Base-by-base conservation (phyloP, 371 early-diverging fungal species). In the Basidiobolus meristosporus region DNA sequence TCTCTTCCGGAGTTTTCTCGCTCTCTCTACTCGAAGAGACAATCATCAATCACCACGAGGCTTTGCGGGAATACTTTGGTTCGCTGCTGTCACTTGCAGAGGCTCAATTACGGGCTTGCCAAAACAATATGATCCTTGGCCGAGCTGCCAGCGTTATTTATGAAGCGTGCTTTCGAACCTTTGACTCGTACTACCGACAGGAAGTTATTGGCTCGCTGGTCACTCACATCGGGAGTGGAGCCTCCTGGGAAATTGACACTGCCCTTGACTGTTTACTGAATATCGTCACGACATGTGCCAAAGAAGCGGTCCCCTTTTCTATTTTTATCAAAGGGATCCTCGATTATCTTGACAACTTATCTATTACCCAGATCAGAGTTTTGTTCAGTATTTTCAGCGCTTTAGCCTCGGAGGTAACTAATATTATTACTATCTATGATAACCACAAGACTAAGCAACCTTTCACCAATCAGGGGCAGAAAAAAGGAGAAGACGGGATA, bases 161-260 rank as follows among this genome's bases (percentile, higher is more conserved):
- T 44, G 55, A 48, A 0, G 47, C 54, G 32, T 48, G 65, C 4
- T 64, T 74, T 49, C 47, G 66, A 42, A 47, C 70, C 16, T 60
- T 71, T 20, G 77, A 75, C 41, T 54, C 62, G 7, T 75, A 73
- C 46, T 65, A 77, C 44, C 66, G 70, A 30, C 81, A 82, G 62
- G 86, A 85, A 56, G 73, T 80, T 19, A 54, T 82, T 22, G 82
- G 73, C 5, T 70, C 73, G 1, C 50, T 85, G 21, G 77, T 82
- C 0, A 77, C 77, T n/a, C 83, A 85, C 44, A 72, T 85, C 35
- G 86, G 84, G 26, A 81, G 82, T 43, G 82, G 82, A 6, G 62
- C 67, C 32, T 42, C 50, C 3, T 53, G 55, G 38, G 82, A 83
- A 44, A 67, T 79, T 34, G 72, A 80, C 40, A 62, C 71, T 0